Evolutionary conservation across 2,329 filamentous ascomycete species (phyloP).

Genomic region (Capronia americana): DNA sequence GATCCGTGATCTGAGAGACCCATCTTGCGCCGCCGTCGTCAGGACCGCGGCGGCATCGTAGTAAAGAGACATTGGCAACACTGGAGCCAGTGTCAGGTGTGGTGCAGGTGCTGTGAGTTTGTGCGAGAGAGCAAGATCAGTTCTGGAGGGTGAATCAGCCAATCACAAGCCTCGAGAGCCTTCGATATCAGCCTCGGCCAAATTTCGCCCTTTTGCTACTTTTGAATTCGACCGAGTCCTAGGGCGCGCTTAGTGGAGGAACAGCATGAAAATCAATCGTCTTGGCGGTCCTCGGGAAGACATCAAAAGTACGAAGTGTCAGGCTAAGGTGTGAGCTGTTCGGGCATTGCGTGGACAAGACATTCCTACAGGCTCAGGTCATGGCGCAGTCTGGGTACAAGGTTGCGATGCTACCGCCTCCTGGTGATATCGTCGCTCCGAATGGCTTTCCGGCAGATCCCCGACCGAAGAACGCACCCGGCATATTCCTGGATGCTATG

Average conservation of each 20-base stretch:
- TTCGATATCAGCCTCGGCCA: slow-evolving; percentile 12
- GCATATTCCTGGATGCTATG: slow-evolving; percentile 67
- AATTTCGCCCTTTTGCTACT: background rate
- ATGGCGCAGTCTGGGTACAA: slow-evolving; percentile 19
- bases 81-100: background rate
- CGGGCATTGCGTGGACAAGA: background rate
- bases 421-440: slow-evolving; percentile 35
- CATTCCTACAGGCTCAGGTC: background rate
- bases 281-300: background rate
- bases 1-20: slow-evolving; percentile 84
- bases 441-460: slow-evolving; percentile 37
- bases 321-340: background rate
- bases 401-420: slow-evolving; percentile 32
- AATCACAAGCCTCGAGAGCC: background rate
- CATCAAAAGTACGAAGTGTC: background rate
- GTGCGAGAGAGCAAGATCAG: background rate
- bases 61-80: slow-evolving; percentile 84
- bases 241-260: background rate
- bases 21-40: slow-evolving; percentile 60
- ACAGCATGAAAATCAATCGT: background rate
- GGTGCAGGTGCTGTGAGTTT: slow-evolving; percentile 68
- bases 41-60: slow-evolving; percentile 85
- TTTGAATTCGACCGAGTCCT: background rate
- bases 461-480: slow-evolving; percentile 46
- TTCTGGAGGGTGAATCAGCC: background rate